Conservation (phyloP, 306 rosid genomes). For the Sicyos baderoa region DNA sequence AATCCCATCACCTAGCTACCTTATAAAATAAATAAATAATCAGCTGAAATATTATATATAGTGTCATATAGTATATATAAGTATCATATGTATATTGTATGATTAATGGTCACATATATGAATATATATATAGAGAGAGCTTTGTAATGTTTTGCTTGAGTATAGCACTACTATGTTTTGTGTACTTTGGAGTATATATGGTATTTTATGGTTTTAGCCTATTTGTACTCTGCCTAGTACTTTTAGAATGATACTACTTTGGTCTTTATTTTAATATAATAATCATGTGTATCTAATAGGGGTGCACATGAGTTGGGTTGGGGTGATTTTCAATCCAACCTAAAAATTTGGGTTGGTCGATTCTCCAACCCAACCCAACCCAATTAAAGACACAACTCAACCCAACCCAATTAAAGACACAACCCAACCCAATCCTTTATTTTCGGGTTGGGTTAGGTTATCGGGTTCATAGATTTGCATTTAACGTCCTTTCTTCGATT, state of each 20-base stretch:
- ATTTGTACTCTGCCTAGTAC: not conserved
- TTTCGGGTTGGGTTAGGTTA: no score
- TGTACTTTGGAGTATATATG: not conserved
- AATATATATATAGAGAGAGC: not conserved
- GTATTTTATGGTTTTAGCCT: not conserved
- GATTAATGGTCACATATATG: conserved; percentile 1
- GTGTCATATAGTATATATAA: not conserved
- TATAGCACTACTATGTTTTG: not conserved
- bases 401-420: no score
- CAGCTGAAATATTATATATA: not conserved
- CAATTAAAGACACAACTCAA: no score
- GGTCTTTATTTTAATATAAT: not conserved
- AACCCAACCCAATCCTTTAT: no score
- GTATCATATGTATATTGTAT: not conserved
- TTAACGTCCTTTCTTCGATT: no score
- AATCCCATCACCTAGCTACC: not conserved
- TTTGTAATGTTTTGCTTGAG: not conserved
- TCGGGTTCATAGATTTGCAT: no score
- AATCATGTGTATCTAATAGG: no score
- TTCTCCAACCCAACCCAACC: no score
- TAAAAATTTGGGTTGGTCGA: no score
- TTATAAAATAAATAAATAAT: conserved; percentile 1
- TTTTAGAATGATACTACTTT: not conserved
- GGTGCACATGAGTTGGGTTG: no score
- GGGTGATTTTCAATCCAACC: no score